Evolutionary conservation across 345 rosid genomes (phyloP).

Genomic region (Linum usitatissimum): DNA sequence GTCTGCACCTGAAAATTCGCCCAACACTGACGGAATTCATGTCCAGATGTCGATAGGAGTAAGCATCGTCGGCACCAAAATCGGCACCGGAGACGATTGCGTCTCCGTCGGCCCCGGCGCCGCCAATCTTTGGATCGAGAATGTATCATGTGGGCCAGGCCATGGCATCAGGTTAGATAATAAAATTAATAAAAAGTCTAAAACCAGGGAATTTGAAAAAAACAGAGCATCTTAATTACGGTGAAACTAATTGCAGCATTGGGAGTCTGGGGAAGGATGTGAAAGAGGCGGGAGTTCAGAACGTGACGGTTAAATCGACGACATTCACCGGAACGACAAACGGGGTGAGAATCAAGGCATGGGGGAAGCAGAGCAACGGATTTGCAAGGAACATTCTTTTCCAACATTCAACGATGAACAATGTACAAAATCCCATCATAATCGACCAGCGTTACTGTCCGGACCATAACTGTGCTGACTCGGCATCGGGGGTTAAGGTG

Average conservation of each 20-base stretch:
- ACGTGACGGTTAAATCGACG: neutral
- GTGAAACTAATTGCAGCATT: neutral
- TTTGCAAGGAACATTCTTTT: neutral
- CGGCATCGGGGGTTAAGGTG: conserved; percentile 6
- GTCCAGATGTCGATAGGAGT: neutral
- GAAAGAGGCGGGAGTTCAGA: neutral
- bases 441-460: conserved; percentile 1
- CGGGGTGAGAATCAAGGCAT: neutral
- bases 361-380: neutral
- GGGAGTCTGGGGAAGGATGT: neutral
- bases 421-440: neutral
- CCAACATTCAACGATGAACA: neutral
- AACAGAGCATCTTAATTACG: too few species aligned
- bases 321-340: neutral
- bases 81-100: neutral
- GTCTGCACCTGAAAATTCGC: neutral
- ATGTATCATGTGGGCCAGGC: neutral
- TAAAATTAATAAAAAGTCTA: neutral
- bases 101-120: neutral
- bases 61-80: neutral
- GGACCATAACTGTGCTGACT: neutral
- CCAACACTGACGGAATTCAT: conserved; percentile 1
- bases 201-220: neutral
- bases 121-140: neutral
- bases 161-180: neutral